Conservation (phyloP, 306 rosid species). For the Cicer judaicum region DNA sequence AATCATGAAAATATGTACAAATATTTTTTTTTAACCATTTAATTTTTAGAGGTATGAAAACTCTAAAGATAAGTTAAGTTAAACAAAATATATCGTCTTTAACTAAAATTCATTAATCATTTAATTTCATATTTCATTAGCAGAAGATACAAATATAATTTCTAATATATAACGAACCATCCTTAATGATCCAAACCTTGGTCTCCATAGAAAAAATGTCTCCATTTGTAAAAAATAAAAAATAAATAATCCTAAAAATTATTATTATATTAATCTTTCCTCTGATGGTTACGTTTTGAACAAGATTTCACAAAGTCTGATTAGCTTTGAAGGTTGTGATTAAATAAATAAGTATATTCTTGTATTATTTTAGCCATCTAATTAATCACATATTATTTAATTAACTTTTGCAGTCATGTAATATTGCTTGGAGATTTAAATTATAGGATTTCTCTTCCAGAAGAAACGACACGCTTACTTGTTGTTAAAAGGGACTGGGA, state of each 20-base stretch:
- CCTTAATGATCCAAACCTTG: conserved; percentile 52
- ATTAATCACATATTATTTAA: conserved; percentile 32
- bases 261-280: conserved; percentile 1
- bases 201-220: conserved; percentile 50
- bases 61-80: no score
- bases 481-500: conserved; percentile 68
- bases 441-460: conserved; percentile 80
- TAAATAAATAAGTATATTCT: conserved; percentile 3
- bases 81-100: no score
- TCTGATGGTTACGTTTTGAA: no score
- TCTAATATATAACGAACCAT: conserved; percentile 5
- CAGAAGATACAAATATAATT: not conserved
- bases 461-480: conserved; percentile 66
- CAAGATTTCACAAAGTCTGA: not conserved
- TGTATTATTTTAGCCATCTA: conserved; percentile 27
- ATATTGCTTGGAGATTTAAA: conserved; percentile 89
- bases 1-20: conserved; percentile 45
- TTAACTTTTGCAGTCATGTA: conserved; percentile 62
- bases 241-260: not conserved
- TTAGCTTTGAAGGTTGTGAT: conserved; percentile 22
- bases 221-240: conserved; percentile 15
- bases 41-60: not conserved
- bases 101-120: no score
- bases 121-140: no score
- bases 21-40: not conserved